Evolutionary conservation across 225 moss, liverwort and hornwort species (phyloP).

Genomic region (Bryoerythrophyllum caledonicum): DNA sequence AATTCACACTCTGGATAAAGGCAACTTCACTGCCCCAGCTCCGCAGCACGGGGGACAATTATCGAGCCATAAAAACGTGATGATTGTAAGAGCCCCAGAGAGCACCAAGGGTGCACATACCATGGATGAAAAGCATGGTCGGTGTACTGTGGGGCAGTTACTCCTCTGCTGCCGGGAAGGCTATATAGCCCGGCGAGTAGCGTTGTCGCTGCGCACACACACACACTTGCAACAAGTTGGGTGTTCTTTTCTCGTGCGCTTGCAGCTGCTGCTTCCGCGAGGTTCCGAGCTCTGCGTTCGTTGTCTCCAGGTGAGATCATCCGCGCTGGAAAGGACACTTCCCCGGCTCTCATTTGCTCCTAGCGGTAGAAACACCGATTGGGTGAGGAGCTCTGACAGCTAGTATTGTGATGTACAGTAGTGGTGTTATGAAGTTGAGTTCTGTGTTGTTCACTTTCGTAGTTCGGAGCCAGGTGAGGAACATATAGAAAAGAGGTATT

Average conservation of each 20-base stretch:
- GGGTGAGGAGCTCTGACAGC: neutral
- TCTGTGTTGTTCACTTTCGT: no score
- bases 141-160: neutral
- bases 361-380: no score
- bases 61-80: neutral
- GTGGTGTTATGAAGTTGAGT: no score
- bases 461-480: no score
- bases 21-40: neutral
- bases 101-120: no score
- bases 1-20: neutral
- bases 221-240: neutral
- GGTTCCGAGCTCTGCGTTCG: neutral
- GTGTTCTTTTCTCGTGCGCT: neutral
- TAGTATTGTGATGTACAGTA: neutral
- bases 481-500: no score
- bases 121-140: neutral
- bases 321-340: neutral
- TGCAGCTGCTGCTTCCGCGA: neutral
- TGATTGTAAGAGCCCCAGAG: neutral
- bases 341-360: neutral
- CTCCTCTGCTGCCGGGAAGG: neutral
- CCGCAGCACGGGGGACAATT: neutral
- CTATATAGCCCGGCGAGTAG: neutral
- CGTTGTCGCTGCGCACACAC: neutral
- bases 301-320: constrained; percentile 2